A percentile compares a stretch with the other conserved stretches of the same genome.
phyloP scores from a whole-genome alignment of 2,329 filamentous ascomycete genomes.

The Davidsoniella neocaledoniae region DNA sequence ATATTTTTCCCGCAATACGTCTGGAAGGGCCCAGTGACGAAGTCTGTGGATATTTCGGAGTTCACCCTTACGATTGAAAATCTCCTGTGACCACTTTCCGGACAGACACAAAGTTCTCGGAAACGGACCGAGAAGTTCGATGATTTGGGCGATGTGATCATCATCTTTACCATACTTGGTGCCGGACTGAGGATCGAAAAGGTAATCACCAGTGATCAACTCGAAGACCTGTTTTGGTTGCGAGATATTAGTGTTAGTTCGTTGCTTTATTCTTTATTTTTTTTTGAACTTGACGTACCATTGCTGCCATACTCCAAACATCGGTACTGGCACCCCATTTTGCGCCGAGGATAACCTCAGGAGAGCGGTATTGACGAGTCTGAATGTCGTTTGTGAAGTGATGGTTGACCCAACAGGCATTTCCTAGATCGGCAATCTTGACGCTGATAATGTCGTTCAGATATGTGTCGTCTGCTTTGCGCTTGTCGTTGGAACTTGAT shows the following conservation, averaged over 20 bases:
- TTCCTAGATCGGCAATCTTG: conserved; percentile 96
- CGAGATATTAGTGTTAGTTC: neutral
- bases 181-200: conserved; percentile 95
- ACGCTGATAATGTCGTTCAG: conserved; percentile 72
- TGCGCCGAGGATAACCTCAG: conserved; percentile 86
- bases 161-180: conserved; percentile 99
- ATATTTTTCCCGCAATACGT: conserved; percentile 91
- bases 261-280: neutral
- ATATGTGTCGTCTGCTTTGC: conserved; percentile 39
- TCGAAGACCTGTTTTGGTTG: conserved; percentile 59
- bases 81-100: conserved; percentile 96
- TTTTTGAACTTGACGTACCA: conserved; percentile 44
- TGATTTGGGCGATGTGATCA: conserved; percentile 97
- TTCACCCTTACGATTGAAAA: conserved; percentile 95
- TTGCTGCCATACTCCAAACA: conserved; percentile 98
- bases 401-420: conserved; percentile 96
- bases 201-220: conserved; percentile 92
- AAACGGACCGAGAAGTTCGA: conserved; percentile 86
- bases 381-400: conserved; percentile 99
- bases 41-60: conserved; percentile 92
- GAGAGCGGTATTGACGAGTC: conserved; percentile 89
- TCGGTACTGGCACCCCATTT: conserved; percentile 99
- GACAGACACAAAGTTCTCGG: conserved; percentile 81
- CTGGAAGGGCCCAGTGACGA: conserved; percentile 85
- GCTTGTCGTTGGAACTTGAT: conserved; percentile 43